A percentile compares a stretch with the other conserved stretches of the same genome.
phyloP scores from a whole-genome alignment of 2,329 filamentous ascomycete species.

The Colletotrichum musicola region DNA sequence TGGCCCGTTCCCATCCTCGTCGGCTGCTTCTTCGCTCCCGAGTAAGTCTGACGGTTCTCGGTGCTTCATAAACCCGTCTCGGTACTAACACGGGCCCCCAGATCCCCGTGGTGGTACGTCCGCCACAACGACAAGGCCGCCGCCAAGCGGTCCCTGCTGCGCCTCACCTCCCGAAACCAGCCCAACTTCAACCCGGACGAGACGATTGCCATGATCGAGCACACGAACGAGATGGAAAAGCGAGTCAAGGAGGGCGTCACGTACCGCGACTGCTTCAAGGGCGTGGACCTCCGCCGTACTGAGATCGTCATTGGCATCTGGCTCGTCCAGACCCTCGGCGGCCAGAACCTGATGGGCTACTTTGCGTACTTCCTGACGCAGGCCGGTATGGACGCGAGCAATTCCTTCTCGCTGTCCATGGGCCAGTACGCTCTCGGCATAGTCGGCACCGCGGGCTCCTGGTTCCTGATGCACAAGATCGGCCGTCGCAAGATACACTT shows the following conservation, averaged over 20 bases:
- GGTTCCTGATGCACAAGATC: slow-evolving; percentile 61
- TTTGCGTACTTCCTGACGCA: slow-evolving; percentile 49
- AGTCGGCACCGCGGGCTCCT: slow-evolving; percentile 63
- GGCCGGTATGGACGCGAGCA: slow-evolving; percentile 58
- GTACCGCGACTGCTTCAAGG: slow-evolving; percentile 66
- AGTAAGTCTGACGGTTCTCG: slow-evolving; percentile 45
- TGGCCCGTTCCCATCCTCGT: slow-evolving; percentile 62
- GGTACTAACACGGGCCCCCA: slow-evolving; percentile 33
- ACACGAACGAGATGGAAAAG: slow-evolving; percentile 65
- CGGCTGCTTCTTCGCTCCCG: slow-evolving; percentile 60
- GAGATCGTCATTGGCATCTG: slow-evolving; percentile 64
- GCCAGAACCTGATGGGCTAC: slow-evolving; percentile 59
- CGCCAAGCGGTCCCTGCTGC: slow-evolving; percentile 55
- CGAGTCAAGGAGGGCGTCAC: slow-evolving; percentile 55
- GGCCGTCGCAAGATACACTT: slow-evolving; percentile 65
- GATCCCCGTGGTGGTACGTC: slow-evolving; percentile 65
- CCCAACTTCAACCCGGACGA: slow-evolving; percentile 59
- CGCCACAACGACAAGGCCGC: slow-evolving; percentile 56
- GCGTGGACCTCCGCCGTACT: slow-evolving; percentile 64
- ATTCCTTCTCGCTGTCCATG: slow-evolving; percentile 61
- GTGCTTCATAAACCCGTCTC: background rate
- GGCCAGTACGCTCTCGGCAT: slow-evolving; percentile 64
- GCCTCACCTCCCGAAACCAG: slow-evolving; percentile 55
- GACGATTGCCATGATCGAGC: slow-evolving; percentile 65
- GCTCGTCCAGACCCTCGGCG: slow-evolving; percentile 62